Base-by-base conservation (phyloP, 495 filamentous ascomycete genomes). In the Penicillium odoratum region DNA sequence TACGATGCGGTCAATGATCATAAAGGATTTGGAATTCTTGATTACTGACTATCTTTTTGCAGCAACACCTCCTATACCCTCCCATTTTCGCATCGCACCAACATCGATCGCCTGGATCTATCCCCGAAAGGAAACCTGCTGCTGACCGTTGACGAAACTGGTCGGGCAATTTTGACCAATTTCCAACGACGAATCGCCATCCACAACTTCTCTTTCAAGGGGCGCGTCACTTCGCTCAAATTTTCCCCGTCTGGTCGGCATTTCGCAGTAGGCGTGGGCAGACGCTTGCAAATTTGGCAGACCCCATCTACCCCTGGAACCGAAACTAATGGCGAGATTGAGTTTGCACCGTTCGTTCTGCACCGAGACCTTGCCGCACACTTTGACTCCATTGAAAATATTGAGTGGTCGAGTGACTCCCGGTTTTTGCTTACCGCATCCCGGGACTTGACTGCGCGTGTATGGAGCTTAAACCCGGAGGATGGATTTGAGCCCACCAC, bases 61-160 rank as follows among this genome's bases (percentile, higher is more conserved):
- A 97, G 93, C 61, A 97, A 97, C 74, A 96, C 92, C 73, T 97
- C 95, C 13, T 88, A 96, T 70, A 98, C 94, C 31, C 85, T 98
- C 55, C 91, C 93, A 6, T 94, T 96, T 69, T 85, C 93, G 57
- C 94, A 98, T 72, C 90, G 95, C 71, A 89, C 88, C 66, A 97
- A 97, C 70, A 92, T 98, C 62, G 77, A 90, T 49, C 86, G 92
- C 57, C 80, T 98, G 49, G 93, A 91, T 56, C 81, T 98, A 31
- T 91, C 88, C 38, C 93, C 94, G 48, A 86, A 83, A 69, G 94
- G 93, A 55, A 96, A 96, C 66, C 81, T 98, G 43, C 82, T 98
- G 15, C 85, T 98, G 47, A 89, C 93, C 5, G 81, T 98, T 38
- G 95, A 98, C 73, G 90, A 97, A 76, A 90, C 95, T 82, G 94